Evolutionary conservation across 2,329 filamentous ascomycete species (phyloP), one percentile per base, ranked within the genome.

Genomic region (Paecilomyces sp.): DNA sequence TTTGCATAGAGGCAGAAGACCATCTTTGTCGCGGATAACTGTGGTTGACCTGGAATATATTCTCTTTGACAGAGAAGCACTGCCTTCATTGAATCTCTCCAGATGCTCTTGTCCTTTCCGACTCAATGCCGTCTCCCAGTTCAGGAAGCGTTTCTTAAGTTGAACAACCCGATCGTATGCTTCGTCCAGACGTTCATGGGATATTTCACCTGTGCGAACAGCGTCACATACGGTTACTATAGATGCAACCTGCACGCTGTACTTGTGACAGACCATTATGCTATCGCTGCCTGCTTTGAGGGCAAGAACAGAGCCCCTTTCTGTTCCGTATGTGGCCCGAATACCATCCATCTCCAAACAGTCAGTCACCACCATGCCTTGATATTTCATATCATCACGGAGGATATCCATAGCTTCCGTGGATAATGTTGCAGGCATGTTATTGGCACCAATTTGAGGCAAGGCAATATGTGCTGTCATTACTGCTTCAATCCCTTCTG

Each of bases 271-370:
- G n/a, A 80, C 67, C 75, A 79, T 79, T 5, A 77, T 65, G 57
- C 74, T 78, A 59, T 80, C 77, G 55, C 72, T 74, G 22, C 78
- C 77, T 33, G 77, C 75, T 58, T 72, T 74, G 28, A 80, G 64
- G 6, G 76, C 73, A 60, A 77, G 72, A 5, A 76, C 70, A 2
- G 77, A 73, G 41, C 74, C 74, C 55, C 71, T 70, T 55, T 77
- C 75, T 1, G 76, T 77, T 2, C 75, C 75, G 61, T 74, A 75
- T 13, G 72, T 77, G 3, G 71, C 67, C 18, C 73, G 70, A 8
- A 79, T 75, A 2, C 76, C 74, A 50, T 79, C 73, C 77, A 79
- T 78, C 60, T 79, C 76, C 47, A 79, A 66, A 62, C 76, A 80
- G 54, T 79, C 77, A 3, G 76, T 79, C 3, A 80, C 69, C 6